Conservation (phyloP, 179 eudicot genomes). For the Drosera spatulata region DNA sequence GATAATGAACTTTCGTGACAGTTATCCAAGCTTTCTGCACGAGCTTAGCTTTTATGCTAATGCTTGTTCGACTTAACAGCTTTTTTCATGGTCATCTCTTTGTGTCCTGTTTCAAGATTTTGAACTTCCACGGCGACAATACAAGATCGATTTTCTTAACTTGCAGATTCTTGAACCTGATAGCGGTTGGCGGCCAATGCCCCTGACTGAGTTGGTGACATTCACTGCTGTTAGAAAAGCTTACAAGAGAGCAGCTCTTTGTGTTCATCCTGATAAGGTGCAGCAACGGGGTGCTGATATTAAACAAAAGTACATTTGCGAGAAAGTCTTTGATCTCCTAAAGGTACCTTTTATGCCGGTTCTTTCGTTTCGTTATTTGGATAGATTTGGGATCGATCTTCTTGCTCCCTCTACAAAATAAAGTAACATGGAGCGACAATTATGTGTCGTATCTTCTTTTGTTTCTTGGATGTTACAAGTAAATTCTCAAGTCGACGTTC, state of each 20-base stretch:
- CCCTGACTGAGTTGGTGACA: slow-evolving; percentile 66
- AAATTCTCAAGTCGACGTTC: not conserved
- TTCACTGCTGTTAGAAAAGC: slow-evolving; percentile 85
- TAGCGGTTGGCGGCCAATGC: slow-evolving; percentile 87
- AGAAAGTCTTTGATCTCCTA: slow-evolving; percentile 90
- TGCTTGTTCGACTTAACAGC: too few species aligned
- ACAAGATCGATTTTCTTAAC: not conserved
- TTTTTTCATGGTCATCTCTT: not conserved
- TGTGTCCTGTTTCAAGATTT: not conserved
- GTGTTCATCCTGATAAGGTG: slow-evolving; percentile 96
- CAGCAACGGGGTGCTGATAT: slow-evolving; percentile 91
- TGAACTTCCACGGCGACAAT: not conserved
- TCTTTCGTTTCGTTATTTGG: not conserved
- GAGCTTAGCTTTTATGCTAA: too few species aligned
- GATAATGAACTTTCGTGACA: too few species aligned
- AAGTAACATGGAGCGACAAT: too few species aligned
- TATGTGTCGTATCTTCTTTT: not conserved
- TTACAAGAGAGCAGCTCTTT: slow-evolving; percentile 81
- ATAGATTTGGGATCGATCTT: not conserved
- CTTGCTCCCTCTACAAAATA: not conserved
- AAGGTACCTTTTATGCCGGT: slow-evolving; percentile 36
- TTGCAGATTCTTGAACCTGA: slow-evolving; percentile 75
- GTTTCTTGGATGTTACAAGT: not conserved
- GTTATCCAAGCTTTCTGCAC: too few species aligned
- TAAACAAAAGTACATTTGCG: slow-evolving; percentile 91